phyloP scores from a whole-genome alignment of 495 filamentous ascomycete genomes.

The Aspergillus ellipticus region DNA sequence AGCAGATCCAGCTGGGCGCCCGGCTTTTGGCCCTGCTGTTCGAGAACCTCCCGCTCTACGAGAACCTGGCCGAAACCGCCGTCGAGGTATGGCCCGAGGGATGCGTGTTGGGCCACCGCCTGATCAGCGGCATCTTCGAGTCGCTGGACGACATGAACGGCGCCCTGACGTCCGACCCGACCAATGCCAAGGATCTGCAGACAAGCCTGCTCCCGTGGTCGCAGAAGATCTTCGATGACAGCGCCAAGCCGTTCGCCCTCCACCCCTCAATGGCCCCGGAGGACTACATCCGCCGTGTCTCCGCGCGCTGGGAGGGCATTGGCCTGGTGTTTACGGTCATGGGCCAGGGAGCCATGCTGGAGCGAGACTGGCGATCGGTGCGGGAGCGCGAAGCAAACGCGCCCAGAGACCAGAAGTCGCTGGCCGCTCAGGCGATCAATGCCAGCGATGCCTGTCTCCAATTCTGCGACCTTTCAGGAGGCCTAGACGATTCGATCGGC shows the following conservation, averaged over 20 bases:
- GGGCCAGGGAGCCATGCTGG: constrained; percentile 6
- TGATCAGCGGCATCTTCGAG: constrained; percentile 1
- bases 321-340: neutral
- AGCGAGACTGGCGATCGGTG: constrained; percentile 1
- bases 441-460: constrained; percentile 3
- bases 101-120: constrained; percentile 19
- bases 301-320: constrained; percentile 2
- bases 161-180: neutral
- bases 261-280: neutral
- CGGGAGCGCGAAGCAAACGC: neutral
- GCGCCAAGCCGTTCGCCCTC: neutral
- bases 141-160: neutral
- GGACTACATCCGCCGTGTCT: neutral
- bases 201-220: constrained; percentile 2
- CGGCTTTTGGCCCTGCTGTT: constrained; percentile 16
- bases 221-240: constrained; percentile 6
- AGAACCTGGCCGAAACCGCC: constrained; percentile 15
- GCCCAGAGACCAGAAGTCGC: neutral
- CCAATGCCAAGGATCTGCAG: constrained; percentile 3
- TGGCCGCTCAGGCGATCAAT: neutral
- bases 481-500: neutral
- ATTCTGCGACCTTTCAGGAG: neutral
- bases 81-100: constrained; percentile 20
- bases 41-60: constrained; percentile 21
- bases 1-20: constrained; percentile 21